phyloP scores from a whole-genome alignment of 2,329 filamentous ascomycete species.

The Sarocladium oryzae region DNA sequence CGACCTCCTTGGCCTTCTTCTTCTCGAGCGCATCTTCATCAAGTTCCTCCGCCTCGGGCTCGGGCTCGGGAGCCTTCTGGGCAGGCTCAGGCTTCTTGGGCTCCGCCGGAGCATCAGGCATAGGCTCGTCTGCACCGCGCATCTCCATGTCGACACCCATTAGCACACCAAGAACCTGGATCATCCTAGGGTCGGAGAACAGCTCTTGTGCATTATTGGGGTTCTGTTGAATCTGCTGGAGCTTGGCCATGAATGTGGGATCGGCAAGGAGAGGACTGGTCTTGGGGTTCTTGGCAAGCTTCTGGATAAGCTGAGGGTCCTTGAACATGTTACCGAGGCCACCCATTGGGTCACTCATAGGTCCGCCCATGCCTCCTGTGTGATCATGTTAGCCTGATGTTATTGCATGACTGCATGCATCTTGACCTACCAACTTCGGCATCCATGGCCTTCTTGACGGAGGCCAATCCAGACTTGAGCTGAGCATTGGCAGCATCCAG shows the following conservation, averaged over 20 bases:
- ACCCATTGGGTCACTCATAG: slow-evolving; percentile 51
- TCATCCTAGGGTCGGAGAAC: slow-evolving; percentile 84
- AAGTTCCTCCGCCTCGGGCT: slow-evolving; percentile 60
- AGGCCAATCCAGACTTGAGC: slow-evolving; percentile 79
- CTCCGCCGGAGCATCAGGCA: slow-evolving; percentile 58
- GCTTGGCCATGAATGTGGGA: slow-evolving; percentile 80
- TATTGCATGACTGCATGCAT: too few relatives aligned
- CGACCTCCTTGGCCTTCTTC: slow-evolving; percentile 85
- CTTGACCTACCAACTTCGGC: slow-evolving; percentile 35
- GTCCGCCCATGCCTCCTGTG: slow-evolving; percentile 32
- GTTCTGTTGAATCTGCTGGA: slow-evolving; percentile 75
- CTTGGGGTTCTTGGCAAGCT: slow-evolving; percentile 92
- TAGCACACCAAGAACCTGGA: slow-evolving; percentile 88
- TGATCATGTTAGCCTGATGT: slow-evolving; percentile 11
- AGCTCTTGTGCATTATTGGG: slow-evolving; percentile 71
- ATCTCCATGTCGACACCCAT: slow-evolving; percentile 85
- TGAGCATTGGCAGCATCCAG: slow-evolving; percentile 86
- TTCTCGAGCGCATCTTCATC: slow-evolving; percentile 81
- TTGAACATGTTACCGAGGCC: slow-evolving; percentile 91
- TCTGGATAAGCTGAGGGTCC: slow-evolving; percentile 82
- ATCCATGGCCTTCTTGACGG: slow-evolving; percentile 84
- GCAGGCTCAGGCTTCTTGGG: slow-evolving; percentile 38
- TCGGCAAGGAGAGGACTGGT: slow-evolving; percentile 77
- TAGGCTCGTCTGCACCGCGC: slow-evolving; percentile 45
- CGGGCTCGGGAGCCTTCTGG: slow-evolving; percentile 51